These are phyloP conservation scores for Populus trichocarpa DNA, from an alignment of 441 rosid genomes.

Conservation along the genomic window DNA sequence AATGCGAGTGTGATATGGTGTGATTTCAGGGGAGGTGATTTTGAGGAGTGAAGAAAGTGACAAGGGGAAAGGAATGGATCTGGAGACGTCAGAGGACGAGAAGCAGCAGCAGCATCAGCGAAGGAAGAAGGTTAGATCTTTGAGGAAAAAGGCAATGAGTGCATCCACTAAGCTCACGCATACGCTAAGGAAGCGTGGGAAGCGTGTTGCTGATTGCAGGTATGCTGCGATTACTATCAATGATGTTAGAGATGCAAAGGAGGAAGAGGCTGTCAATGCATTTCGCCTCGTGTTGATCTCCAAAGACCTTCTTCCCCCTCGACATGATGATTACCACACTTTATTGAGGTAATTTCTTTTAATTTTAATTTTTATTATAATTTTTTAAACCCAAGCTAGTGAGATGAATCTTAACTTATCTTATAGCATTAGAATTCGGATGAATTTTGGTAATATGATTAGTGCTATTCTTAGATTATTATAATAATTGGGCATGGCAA, in stretches of 20 bases:
- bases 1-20: slow-evolving; percentile 6
- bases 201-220: slow-evolving; percentile 59
- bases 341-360: slow-evolving; percentile 57
- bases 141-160: slow-evolving; percentile 73
- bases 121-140: slow-evolving; percentile 45
- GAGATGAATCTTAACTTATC: background rate
- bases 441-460: background rate
- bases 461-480: background rate
- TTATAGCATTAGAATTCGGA: background rate
- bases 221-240: slow-evolving; percentile 54
- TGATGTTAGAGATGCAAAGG: slow-evolving; percentile 76
- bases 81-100: slow-evolving; percentile 69
- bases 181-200: slow-evolving; percentile 64
- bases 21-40: slow-evolving; percentile 39
- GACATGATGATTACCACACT: slow-evolving; percentile 83
- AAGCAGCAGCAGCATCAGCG: slow-evolving; percentile 28
- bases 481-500: background rate
- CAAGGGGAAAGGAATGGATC: slow-evolving; percentile 37
- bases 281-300: slow-evolving; percentile 65
- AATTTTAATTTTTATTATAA: background rate
- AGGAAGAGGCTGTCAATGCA: slow-evolving; percentile 61
- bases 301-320: slow-evolving; percentile 63
- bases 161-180: slow-evolving; percentile 72
- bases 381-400: background rate
- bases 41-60: slow-evolving; percentile 41